Evolutionary conservation across 169 alveolate genomes (phyloP).

Genomic region (Cryptosporidium tyzzeri): DNA sequence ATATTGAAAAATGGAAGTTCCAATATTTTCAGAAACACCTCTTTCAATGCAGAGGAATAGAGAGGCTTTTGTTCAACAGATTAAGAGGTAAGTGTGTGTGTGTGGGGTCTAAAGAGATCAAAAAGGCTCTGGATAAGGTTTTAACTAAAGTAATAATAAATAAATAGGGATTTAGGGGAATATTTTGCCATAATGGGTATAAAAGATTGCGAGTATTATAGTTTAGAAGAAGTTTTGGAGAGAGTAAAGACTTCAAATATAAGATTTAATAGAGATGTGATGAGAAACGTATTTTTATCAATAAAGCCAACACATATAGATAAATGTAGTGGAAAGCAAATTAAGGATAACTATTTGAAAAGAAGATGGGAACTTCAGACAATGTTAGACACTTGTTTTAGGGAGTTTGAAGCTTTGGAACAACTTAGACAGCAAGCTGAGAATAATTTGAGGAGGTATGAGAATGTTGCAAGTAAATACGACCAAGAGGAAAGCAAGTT

Average conservation of each 20-base stretch:
- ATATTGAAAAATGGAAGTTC: constrained; percentile 34
- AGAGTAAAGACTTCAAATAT: constrained; percentile 26
- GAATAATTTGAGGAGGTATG: constrained; percentile 56
- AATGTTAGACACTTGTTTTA: constrained; percentile 67
- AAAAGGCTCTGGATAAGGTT: not conserved
- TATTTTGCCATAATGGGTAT: constrained; percentile 66
- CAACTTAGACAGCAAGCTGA: constrained; percentile 74
- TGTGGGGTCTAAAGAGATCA: not conserved
- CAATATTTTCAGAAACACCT: constrained; percentile 28
- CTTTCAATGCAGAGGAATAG: constrained; percentile 52
- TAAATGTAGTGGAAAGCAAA: constrained; percentile 57
- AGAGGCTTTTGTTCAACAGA: constrained; percentile 56
- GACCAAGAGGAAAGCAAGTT: constrained; percentile 49
- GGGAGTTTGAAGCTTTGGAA: constrained; percentile 67
- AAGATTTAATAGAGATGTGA: constrained; percentile 39
- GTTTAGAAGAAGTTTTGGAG: constrained; percentile 38
- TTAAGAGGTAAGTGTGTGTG: constrained; percentile 54
- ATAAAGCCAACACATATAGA: constrained; percentile 33
- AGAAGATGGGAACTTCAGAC: constrained; percentile 74
- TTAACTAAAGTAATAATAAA: not conserved
- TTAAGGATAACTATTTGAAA: constrained; percentile 64
- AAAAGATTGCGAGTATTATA: constrained; percentile 55
- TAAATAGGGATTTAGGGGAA: constrained; percentile 55
- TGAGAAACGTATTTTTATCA: constrained; percentile 32
- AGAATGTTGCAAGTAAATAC: constrained; percentile 40